Conservation (phyloP, 768 basidiomycete genomes). For the Tephrocybe rancida region DNA sequence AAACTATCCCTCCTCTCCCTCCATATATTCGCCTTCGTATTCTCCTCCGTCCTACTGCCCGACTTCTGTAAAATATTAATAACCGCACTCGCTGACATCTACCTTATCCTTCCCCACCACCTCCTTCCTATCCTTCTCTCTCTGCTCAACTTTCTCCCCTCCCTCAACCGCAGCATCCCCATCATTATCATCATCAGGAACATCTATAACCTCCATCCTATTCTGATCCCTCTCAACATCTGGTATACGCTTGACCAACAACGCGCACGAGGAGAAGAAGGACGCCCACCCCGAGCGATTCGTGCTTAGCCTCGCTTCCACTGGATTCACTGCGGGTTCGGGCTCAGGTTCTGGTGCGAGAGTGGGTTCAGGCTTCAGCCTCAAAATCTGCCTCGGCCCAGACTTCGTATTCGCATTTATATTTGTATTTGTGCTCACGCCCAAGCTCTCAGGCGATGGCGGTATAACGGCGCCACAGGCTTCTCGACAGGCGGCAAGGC, state of each 20-base stretch:
- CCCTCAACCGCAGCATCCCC: too few species aligned
- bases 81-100: background rate
- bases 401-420: background rate
- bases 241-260: constrained; percentile 56
- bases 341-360: too few species aligned
- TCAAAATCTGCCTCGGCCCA: background rate
- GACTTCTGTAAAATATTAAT: background rate
- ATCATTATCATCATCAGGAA: constrained; percentile 53
- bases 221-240: constrained; percentile 48
- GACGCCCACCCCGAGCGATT: constrained; percentile 53
- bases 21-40: too few species aligned
- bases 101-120: background rate
- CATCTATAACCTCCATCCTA: constrained; percentile 79
- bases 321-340: too few species aligned
- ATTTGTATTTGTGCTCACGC: background rate
- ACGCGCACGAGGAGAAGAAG: constrained; percentile 44
- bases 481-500: background rate
- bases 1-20: too few species aligned
- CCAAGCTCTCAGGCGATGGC: background rate
- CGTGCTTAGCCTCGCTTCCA: background rate
- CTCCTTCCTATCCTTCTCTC: too few species aligned
- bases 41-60: background rate
- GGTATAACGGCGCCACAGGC: constrained; percentile 5
- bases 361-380: background rate
- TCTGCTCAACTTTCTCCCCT: too few species aligned